A percentile compares a stretch with the other conserved stretches of the same genome.
phyloP scores from a whole-genome alignment of 2,329 filamentous ascomycete genomes.

The Trichoderma arundinaceum region DNA sequence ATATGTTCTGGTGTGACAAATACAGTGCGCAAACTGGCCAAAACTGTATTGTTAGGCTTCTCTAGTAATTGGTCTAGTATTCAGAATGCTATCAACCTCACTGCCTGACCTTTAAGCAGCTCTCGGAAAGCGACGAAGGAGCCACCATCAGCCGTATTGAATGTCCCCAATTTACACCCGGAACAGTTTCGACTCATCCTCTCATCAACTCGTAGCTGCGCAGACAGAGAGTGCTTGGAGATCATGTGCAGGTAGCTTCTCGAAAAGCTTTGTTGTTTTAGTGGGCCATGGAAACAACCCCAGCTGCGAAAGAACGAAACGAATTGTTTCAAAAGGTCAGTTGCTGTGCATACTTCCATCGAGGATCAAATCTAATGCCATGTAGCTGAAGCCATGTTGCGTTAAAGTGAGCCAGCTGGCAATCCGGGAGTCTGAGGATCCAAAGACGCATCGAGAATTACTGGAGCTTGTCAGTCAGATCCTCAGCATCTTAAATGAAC shows the following conservation, averaged over 20 bases:
- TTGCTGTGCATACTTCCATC: not conserved
- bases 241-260: slow-evolving; percentile 25
- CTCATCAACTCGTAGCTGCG: not conserved
- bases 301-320: slow-evolving; percentile 38
- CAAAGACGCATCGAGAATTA: slow-evolving; percentile 52
- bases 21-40: not conserved
- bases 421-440: slow-evolving; percentile 54
- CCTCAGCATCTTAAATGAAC: slow-evolving; percentile 52
- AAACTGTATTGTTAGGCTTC: not conserved
- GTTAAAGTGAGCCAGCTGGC: slow-evolving; percentile 64
- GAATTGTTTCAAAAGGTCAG: slow-evolving; percentile 48
- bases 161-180: not conserved
- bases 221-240: not conserved
- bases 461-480: slow-evolving; percentile 54
- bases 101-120: not conserved
- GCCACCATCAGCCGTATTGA: not conserved
- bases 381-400: slow-evolving; percentile 67
- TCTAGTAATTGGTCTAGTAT: not conserved
- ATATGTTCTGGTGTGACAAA: not conserved
- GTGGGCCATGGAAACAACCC: slow-evolving; percentile 34
- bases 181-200: not conserved
- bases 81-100: not conserved
- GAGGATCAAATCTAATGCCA: slow-evolving; percentile 19
- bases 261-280: slow-evolving; percentile 27
- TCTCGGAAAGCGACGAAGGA: not conserved